Conservation (phyloP, 2,329 filamentous ascomycete genomes). For the Cercospora sp. region DNA sequence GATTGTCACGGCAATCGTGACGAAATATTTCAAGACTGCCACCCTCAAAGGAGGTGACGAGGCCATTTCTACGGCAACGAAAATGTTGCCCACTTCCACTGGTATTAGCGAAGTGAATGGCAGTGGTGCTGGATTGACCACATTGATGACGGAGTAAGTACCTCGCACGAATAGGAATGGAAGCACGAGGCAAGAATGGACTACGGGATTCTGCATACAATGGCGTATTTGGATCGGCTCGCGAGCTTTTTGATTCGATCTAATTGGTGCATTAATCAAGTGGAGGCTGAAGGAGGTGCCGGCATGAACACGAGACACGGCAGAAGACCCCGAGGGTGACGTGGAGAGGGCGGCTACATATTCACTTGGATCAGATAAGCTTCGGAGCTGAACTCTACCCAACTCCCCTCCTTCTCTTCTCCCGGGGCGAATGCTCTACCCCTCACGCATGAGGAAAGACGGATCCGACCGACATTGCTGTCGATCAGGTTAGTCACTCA, state of each 20-base stretch:
- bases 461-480: neutral
- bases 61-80: neutral
- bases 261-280: neutral
- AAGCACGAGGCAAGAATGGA: neutral
- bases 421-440: neutral
- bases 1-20: constrained; percentile 54
- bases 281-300: neutral
- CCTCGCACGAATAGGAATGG: neutral
- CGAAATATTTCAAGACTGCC: constrained; percentile 47
- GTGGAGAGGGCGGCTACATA: neutral
- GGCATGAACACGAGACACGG: neutral
- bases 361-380: neutral
- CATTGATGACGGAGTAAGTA: neutral
- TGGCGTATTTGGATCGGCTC: neutral
- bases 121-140: neutral
- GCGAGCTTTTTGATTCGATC: neutral
- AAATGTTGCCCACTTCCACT: neutral
- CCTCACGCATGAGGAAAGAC: too few species aligned
- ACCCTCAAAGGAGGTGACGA: neutral
- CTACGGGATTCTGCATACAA: neutral
- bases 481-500: neutral
- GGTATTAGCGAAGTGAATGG: neutral
- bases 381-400: neutral
- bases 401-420: neutral
- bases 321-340: neutral